Evolutionary conservation across 2,329 filamentous ascomycete genomes (phyloP).

Genomic region (Diaporthe citri): DNA sequence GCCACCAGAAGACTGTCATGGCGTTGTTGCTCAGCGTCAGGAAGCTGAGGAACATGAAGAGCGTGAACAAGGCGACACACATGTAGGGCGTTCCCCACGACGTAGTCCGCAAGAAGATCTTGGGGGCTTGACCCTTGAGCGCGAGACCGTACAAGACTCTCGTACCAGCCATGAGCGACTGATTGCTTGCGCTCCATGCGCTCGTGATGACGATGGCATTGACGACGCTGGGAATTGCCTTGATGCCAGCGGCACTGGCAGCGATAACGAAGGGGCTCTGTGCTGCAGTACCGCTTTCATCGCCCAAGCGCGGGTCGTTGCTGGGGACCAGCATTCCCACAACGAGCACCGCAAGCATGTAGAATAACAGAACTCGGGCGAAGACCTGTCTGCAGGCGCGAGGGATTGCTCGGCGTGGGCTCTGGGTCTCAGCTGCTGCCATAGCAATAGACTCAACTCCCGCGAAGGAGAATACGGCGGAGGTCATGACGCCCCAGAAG

Average conservation of each 20-base stretch:
- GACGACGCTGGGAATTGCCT: conserved; percentile 77
- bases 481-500: conserved; percentile 64
- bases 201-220: conserved; percentile 83
- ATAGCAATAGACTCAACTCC: conserved; percentile 66
- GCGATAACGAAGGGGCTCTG: conserved; percentile 79
- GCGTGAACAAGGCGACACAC: conserved; percentile 65
- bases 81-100: conserved; percentile 68
- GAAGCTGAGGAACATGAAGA: conserved; percentile 70
- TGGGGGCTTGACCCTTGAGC: conserved; percentile 69
- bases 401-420: conserved; percentile 61
- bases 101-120: conserved; percentile 66
- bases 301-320: conserved; percentile 61
- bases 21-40: conserved; percentile 69
- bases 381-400: conserved; percentile 69
- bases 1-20: conserved; percentile 75
- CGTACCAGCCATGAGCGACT: conserved; percentile 71
- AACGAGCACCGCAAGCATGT: conserved; percentile 66
- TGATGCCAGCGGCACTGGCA: conserved; percentile 74
- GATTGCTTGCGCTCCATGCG: conserved; percentile 77
- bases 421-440: conserved; percentile 67
- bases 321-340: conserved; percentile 72
- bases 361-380: conserved; percentile 54
- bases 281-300: conserved; percentile 60
- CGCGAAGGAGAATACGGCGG: conserved; percentile 60
- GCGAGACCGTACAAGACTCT: conserved; percentile 72